Conservation (phyloP, 2,329 filamentous ascomycete genomes). For the Hymenoscyphus scutula region DNA sequence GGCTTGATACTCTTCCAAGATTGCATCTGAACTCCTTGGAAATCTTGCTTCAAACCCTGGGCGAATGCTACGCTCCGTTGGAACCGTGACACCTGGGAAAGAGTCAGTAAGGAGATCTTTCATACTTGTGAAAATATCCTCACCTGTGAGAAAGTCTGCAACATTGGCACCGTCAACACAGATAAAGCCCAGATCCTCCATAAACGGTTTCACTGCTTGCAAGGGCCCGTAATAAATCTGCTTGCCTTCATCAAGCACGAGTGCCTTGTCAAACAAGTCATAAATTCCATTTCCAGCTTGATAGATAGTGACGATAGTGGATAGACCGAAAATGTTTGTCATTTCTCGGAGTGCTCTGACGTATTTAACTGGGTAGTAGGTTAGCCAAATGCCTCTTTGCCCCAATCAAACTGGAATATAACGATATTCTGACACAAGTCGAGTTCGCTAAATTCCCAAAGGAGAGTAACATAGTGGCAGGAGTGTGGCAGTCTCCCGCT, state of each 20-base stretch:
- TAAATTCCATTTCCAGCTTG: conserved; percentile 70
- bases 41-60: too few species aligned
- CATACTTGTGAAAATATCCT: too few species aligned
- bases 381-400: too few species aligned
- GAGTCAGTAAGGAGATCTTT: conserved; percentile 80
- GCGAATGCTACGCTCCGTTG: conserved; percentile 65
- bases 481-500: too few species aligned
- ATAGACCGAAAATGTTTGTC: conserved; percentile 72
- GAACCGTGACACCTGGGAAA: conserved; percentile 57
- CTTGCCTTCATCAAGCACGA: conserved; percentile 71
- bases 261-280: conserved; percentile 74
- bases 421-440: too few species aligned
- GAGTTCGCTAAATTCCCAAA: too few species aligned
- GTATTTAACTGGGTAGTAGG: too few species aligned
- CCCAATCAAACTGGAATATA: too few species aligned
- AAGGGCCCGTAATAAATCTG: conserved; percentile 63
- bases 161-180: conserved; percentile 60
- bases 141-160: conserved; percentile 58
- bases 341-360: conserved; percentile 67
- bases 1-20: too few species aligned
- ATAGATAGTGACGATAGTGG: conserved; percentile 66
- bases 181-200: conserved; percentile 61
- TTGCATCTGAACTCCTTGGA: too few species aligned
- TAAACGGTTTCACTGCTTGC: conserved; percentile 61
- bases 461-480: too few species aligned